Conservation (phyloP, 306 rosid species). For the Medicago ruthenica region DNA sequence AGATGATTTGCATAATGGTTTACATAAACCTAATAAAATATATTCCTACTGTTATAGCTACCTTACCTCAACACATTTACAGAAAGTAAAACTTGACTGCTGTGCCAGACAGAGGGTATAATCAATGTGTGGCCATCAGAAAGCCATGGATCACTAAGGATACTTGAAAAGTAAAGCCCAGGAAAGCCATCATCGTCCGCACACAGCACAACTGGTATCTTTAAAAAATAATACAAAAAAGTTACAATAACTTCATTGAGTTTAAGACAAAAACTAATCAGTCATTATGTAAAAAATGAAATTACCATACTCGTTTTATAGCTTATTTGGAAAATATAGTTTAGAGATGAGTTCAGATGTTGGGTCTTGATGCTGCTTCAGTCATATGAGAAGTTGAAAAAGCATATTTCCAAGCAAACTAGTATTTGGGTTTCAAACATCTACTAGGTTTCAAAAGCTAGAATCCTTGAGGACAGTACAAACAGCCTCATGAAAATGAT, state of each 20-base stretch:
- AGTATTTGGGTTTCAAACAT: too few species aligned
- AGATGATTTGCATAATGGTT: conserved; percentile 19
- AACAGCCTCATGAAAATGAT: too few species aligned
- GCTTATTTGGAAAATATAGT: conserved; percentile 4
- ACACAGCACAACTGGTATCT: conserved; percentile 83
- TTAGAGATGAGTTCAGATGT: too few species aligned
- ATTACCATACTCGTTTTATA: conserved; percentile 8
- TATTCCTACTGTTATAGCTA: conserved; percentile 37
- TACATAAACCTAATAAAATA: conserved; percentile 34
- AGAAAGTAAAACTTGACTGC: conserved; percentile 79
- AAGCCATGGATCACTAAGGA: conserved; percentile 82
- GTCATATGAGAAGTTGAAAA: too few species aligned
- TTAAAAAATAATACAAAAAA: conserved; percentile 34
- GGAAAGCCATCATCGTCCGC: conserved; percentile 88
- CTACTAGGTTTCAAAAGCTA: too few species aligned
- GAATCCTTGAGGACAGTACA: too few species aligned
- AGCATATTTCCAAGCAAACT: too few species aligned
- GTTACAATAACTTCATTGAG: conserved; percentile 5
- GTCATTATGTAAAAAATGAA: not conserved
- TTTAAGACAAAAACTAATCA: conserved; percentile 9
- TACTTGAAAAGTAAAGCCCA: conserved; percentile 74
- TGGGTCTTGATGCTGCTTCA: too few species aligned
- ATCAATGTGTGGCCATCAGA: conserved; percentile 84
- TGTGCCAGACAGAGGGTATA: conserved; percentile 76
- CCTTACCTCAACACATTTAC: conserved; percentile 89